phyloP scores from a whole-genome alignment of 163 green algal species.

The Prototheca wickerhamii region DNA sequence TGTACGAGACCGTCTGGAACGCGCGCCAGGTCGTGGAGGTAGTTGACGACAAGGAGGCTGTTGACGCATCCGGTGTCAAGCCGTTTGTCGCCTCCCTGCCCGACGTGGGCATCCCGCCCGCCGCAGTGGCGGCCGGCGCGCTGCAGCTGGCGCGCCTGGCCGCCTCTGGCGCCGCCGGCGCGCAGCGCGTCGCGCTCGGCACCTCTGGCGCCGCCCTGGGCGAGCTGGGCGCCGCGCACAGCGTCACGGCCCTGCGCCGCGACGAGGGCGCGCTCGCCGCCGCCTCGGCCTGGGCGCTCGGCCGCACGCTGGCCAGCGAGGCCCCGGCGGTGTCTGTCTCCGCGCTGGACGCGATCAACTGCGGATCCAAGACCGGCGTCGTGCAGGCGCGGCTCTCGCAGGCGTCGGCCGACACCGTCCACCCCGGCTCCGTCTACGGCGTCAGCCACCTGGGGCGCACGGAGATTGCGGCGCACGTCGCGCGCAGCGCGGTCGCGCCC shows the following conservation, averaged over 20 bases:
- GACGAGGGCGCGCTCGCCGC: neutral
- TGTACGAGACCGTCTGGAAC: neutral
- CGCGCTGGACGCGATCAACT: too few relatives aligned
- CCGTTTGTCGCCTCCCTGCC: too few relatives aligned
- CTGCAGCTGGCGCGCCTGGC: too few relatives aligned
- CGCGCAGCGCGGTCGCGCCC: neutral
- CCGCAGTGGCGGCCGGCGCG: neutral
- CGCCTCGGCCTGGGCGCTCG: neutral
- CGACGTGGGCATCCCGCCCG: neutral
- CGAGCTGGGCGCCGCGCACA: neutral
- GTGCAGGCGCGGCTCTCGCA: too few relatives aligned
- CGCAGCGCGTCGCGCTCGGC: neutral
- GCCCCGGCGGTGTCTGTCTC: too few relatives aligned
- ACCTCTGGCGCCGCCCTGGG: neutral
- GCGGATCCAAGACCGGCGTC: too few relatives aligned
- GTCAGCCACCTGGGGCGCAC: neutral
- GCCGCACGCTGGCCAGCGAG: too few relatives aligned
- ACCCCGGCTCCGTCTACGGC: conserved; percentile 16
- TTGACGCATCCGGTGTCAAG: too few relatives aligned
- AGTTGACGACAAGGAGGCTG: neutral
- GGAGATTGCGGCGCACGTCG: conserved; percentile 4
- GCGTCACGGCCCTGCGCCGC: neutral
- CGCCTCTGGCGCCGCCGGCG: too few relatives aligned
- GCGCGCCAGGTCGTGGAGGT: neutral
- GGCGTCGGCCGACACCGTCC: too few relatives aligned